Conservation (phyloP, 164 flowering plant species). For the Cinnamomum micranthum region DNA sequence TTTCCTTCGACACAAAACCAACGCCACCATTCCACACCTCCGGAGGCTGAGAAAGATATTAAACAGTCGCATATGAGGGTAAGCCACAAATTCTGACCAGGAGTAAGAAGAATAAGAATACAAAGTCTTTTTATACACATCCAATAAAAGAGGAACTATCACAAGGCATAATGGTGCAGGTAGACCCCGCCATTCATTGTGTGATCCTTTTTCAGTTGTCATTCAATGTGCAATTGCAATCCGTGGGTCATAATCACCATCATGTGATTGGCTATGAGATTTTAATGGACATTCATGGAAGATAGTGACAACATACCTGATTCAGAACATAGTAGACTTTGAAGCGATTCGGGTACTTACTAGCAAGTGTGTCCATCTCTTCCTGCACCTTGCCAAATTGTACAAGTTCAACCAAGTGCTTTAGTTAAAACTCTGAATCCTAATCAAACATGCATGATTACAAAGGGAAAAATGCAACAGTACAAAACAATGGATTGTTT, state of each 20-base stretch:
- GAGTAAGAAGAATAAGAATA: too few relatives aligned
- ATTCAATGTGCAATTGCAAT: too few relatives aligned
- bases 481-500: background rate
- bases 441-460: background rate
- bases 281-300: background rate
- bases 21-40: slow-evolving; percentile 95
- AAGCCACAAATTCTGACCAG: background rate
- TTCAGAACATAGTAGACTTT: slow-evolving; percentile 79
- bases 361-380: slow-evolving; percentile 66
- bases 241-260: background rate
- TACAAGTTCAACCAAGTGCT: background rate
- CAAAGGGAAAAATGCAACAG: background rate
- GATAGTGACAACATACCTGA: slow-evolving; percentile 44
- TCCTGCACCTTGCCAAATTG: slow-evolving; percentile 48
- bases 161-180: background rate
- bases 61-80: background rate
- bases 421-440: background rate
- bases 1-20: slow-evolving; percentile 95
- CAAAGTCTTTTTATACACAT: background rate
- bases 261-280: background rate
- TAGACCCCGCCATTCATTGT: background rate
- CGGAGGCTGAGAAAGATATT: slow-evolving; percentile 61
- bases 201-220: background rate
- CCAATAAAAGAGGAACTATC: background rate
- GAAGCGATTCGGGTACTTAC: slow-evolving; percentile 58